A percentile compares a stretch with the other conserved stretches of the same genome.
These are phyloP conservation scores for Apiosordaria backusii DNA, from an alignment of 495 filamentous ascomycete genomes.

Conservation along the genomic window DNA sequence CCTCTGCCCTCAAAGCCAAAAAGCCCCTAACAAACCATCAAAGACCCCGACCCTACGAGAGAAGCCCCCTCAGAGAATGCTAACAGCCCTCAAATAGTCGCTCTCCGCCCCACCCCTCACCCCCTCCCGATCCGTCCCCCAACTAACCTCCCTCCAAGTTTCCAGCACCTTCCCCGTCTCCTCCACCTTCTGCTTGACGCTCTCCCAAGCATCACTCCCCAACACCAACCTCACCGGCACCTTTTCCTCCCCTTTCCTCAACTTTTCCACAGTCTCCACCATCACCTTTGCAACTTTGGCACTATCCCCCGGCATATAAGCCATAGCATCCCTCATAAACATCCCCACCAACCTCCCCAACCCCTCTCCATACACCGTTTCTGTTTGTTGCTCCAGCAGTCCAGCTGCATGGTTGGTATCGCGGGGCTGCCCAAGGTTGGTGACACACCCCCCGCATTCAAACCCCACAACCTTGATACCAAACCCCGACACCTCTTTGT, in stretches of 20 bases:
- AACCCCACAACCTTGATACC: constrained; percentile 24
- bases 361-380: constrained; percentile 16
- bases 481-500: constrained; percentile 23
- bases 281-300: constrained; percentile 32
- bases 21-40: too few species aligned
- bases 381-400: neutral
- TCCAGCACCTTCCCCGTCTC: constrained; percentile 21
- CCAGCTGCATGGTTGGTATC: neutral
- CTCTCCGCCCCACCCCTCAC: constrained; percentile 6
- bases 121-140: constrained; percentile 24
- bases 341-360: constrained; percentile 17
- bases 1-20: too few species aligned
- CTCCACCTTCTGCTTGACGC: constrained; percentile 18
- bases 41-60: too few species aligned
- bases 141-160: constrained; percentile 22
- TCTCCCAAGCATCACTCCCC: constrained; percentile 22
- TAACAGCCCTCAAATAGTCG: constrained; percentile 13
- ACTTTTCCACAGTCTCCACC: constrained; percentile 32
- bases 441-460: constrained; percentile 28
- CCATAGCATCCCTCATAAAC: constrained; percentile 20
- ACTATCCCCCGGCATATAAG: constrained; percentile 34
- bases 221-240: constrained; percentile 24
- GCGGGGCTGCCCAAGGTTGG: constrained; percentile 27
- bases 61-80: too few species aligned
- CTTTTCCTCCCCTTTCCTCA: constrained; percentile 19